Evolutionary conservation across 192 early-diverging fungal species (phyloP).

Genomic region (Allomyces macrogynus): DNA sequence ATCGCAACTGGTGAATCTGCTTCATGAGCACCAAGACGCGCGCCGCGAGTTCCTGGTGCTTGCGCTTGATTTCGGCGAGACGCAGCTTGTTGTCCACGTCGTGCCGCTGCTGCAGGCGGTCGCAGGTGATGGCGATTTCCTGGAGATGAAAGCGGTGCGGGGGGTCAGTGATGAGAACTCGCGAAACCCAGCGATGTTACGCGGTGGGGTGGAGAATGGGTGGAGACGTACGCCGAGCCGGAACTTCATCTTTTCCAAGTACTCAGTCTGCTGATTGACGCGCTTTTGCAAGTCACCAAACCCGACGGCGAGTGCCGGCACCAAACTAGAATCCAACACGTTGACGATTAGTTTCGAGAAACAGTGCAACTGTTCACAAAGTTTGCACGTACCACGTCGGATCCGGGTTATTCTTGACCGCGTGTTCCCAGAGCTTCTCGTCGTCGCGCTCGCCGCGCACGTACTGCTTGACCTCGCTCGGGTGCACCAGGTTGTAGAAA

Average conservation of each 20-base stretch:
- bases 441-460: conserved; percentile 49
- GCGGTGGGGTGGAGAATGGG: too few relatives aligned
- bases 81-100: conserved; percentile 47
- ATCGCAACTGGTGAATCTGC: not conserved
- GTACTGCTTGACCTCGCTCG: conserved; percentile 61
- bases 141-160: not conserved
- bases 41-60: conserved; percentile 53
- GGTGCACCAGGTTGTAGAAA: conserved; percentile 86
- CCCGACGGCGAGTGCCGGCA: conserved; percentile 74
- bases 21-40: conserved; percentile 39
- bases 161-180: not conserved
- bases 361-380: too few relatives aligned
- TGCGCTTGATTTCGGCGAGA: conserved; percentile 56
- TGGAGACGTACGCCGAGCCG: too few relatives aligned
- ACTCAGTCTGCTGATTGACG: conserved; percentile 51
- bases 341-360: too few relatives aligned
- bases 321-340: conserved; percentile 33
- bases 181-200: too few relatives aligned
- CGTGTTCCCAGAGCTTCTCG: conserved; percentile 54
- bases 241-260: conserved; percentile 17
- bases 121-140: conserved; percentile 39
- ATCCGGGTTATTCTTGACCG: conserved; percentile 71
- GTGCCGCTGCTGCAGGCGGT: conserved; percentile 39
- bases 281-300: conserved; percentile 81
- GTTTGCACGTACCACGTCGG: conserved; percentile 35